Base-by-base conservation (phyloP, 352 stramenopile species). In the Phytophthora sojae region DNA sequence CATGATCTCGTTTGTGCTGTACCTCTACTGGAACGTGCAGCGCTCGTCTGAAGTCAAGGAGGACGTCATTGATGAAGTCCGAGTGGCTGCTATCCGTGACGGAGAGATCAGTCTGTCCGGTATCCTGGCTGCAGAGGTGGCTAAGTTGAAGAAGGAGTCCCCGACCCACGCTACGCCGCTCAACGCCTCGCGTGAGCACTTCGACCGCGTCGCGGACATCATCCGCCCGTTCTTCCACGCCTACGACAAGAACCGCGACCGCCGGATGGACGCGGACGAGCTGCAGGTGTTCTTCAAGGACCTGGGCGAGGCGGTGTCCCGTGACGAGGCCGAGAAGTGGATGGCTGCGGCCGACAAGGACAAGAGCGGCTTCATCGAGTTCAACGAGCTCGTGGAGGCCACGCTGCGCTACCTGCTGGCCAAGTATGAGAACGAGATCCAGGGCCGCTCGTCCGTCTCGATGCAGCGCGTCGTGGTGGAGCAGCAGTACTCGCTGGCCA, bases 371-470 rank as follows among this genome's bases (percentile, higher is more conserved):
- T 89, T 81, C 68, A 97, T 99, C 66, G 91, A 97, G 62, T 98
- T 98, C 62, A 82, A 97, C 62, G 97, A 99, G 83, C 98, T 99
- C 62, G 91, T 98, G 19, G 80, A 88, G 63, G 91, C 92, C 26
- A 96, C 91, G 26, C 91, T 97, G 53, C 80, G 82, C 58, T 94
- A 97, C 63, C 67, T 98, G 44, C 76, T 97, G 21, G 80, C 85
- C 61, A 93, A 91, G 68, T 93, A 91, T 62, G 85, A 94, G 60
- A 68, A 83, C 23, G 87, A 94, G 54, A 49, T 71, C 9, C 73
- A 83, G 11, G 84, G 81, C 17, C 74, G 65, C 61, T 69, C 73
- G n/a, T 51, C 82, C 14, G 67, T 94, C 53, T 83, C 86, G 44
- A 89, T 89, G 81, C 70, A 85, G 45, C 75, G 74, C 44, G 65